Conservation (phyloP, 768 basidiomycete genomes). For the Daedaleopsis sinensis region DNA sequence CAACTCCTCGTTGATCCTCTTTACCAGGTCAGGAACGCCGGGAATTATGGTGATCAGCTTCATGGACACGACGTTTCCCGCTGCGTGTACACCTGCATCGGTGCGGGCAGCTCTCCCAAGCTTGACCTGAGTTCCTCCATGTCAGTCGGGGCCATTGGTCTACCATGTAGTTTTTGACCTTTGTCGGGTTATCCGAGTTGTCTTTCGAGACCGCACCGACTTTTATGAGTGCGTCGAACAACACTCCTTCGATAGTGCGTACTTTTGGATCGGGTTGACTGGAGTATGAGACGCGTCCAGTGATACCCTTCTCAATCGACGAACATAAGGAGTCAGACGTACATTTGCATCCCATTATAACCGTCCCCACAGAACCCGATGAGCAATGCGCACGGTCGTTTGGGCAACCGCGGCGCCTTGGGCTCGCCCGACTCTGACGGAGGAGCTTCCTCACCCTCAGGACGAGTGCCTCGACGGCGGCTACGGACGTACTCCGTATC, state of each 20-base stretch:
- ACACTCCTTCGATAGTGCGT: slow-evolving; percentile 85
- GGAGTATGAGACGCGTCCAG: too few relatives aligned
- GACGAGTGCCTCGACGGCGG: slow-evolving; percentile 25
- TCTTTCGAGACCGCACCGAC: slow-evolving; percentile 94
- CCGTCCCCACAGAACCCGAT: slow-evolving; percentile 93
- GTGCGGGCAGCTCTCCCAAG: slow-evolving; percentile 91
- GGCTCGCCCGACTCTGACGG: slow-evolving; percentile 18
- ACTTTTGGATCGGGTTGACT: slow-evolving; percentile 65
- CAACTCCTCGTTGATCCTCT: slow-evolving; percentile 81
- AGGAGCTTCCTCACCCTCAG: slow-evolving; percentile 15
- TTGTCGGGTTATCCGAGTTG: slow-evolving; percentile 88
- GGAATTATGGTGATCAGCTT: slow-evolving; percentile 86
- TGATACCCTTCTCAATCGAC: neutral
- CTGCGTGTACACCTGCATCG: slow-evolving; percentile 97
- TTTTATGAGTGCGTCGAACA: slow-evolving; percentile 87
- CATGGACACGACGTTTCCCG: slow-evolving; percentile 89
- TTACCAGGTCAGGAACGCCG: slow-evolving; percentile 67
- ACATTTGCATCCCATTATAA: slow-evolving; percentile 97
- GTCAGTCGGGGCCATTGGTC: neutral
- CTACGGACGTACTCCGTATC: slow-evolving; percentile 15
- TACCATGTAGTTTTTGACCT: slow-evolving; percentile 48
- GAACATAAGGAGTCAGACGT: slow-evolving; percentile 35
- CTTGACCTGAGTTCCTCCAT: slow-evolving; percentile 54
- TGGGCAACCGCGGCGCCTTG: slow-evolving; percentile 69
- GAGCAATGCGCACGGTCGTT: slow-evolving; percentile 81